Evolutionary conservation across 805 yeast genomes (phyloP).

Genomic region (Hanseniaspora singularis): DNA sequence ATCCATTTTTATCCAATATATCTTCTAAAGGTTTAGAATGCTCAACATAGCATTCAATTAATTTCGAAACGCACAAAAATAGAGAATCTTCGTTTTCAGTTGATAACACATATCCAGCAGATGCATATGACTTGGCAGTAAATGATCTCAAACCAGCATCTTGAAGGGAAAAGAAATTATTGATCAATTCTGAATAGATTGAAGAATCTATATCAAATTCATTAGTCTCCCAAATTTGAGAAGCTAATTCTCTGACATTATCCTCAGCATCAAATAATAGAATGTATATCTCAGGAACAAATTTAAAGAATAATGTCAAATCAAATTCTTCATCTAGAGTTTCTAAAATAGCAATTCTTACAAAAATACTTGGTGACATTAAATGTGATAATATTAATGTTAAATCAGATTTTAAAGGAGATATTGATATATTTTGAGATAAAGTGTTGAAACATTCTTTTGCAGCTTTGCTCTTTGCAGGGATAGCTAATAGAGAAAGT

Average conservation of each 20-base stretch:
- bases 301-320: slow-evolving; percentile 32
- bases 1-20: slow-evolving; percentile 65
- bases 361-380: slow-evolving; percentile 54
- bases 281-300: slow-evolving; percentile 64
- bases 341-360: slow-evolving; percentile 69
- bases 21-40: slow-evolving; percentile 68
- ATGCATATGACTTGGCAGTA: slow-evolving; percentile 52
- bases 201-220: slow-evolving; percentile 30
- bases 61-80: slow-evolving; percentile 30
- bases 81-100: slow-evolving; percentile 24
- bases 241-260: slow-evolving; percentile 50
- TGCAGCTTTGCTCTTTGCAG: slow-evolving; percentile 67
- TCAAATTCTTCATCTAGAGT: slow-evolving; percentile 73
- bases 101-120: slow-evolving; percentile 38
- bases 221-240: slow-evolving; percentile 78
- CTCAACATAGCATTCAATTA: slow-evolving; percentile 46
- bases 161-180: slow-evolving; percentile 37
- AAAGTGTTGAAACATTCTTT: slow-evolving; percentile 73
- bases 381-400: slow-evolving; percentile 43
- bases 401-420: slow-evolving; percentile 47
- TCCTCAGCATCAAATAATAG: slow-evolving; percentile 63
- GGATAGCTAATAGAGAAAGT: slow-evolving; percentile 53
- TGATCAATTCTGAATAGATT: slow-evolving; percentile 37
- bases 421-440: slow-evolving; percentile 62
- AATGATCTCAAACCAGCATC: slow-evolving; percentile 65